Evolutionary conservation across 352 stramenopile genomes (phyloP), one percentile per base, ranked within the genome.

Genomic region (Detonula confervacea): DNA sequence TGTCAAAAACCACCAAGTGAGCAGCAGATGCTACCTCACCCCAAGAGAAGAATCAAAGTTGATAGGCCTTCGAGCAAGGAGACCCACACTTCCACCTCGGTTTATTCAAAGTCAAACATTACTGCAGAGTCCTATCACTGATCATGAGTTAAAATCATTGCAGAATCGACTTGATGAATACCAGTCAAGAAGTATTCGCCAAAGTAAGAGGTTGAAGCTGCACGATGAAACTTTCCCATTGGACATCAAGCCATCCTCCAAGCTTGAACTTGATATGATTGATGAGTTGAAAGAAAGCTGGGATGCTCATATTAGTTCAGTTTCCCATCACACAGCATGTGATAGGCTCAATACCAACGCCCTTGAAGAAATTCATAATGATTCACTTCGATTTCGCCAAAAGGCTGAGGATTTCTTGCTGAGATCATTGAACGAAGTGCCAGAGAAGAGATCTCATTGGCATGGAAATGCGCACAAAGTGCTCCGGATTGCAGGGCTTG

Each of bases 241-340:
- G 24, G n/a, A 57, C 24, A 65, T 44, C 7, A 57, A 62, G 20
- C 25, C 63, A 37, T 64, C 60, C 20, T 77, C 69, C 29, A 65
- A 52, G 20, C 63, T 84, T 25, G 76, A 77, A 79, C 24, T 1
- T 20, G 76, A 84, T n/a, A 84, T 84, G 60, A 76, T 80, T 6
- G 44, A 72, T 24, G 76, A 84, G 44, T 63, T 80, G 33, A 77
- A 75, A 67, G 30, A 84, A 62, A 84, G 76, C 35, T 84, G 76
- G 76, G 69, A 80, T 57, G 51, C 63, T 24, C 33, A 84, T 57
- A 16, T 61, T 27, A 59, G 64, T 18, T 54, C 51, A 46, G 75
- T 37, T 35, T 1, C 24, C 60, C 12, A 1, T 57, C 8, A 60
- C 5, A 54, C 44, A 33, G 16, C 33, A 49, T 30, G 25, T 14